Evolutionary conservation across 2,329 filamentous ascomycete species (phyloP).

Genomic region (Sporothrix brunneoviolacea): DNA sequence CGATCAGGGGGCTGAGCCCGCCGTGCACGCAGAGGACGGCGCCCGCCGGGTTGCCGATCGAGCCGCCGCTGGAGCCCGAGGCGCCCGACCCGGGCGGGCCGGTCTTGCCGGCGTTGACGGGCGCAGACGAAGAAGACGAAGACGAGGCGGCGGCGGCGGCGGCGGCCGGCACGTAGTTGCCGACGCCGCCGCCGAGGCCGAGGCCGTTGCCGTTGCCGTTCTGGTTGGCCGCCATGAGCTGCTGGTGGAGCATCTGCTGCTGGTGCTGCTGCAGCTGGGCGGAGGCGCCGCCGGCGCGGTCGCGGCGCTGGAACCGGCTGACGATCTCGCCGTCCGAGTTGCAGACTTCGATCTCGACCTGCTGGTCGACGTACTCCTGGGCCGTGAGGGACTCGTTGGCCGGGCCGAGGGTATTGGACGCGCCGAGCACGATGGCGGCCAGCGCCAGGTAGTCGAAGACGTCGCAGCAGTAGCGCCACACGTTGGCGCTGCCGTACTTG

Average conservation of each 20-base stretch:
- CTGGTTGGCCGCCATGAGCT: slow-evolving; percentile 9
- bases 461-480: slow-evolving; percentile 96
- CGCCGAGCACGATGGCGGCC: slow-evolving; percentile 84
- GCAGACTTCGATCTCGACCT: slow-evolving; percentile 88
- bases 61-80: slow-evolving; percentile 59
- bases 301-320: slow-evolving; percentile 49
- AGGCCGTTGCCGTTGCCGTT: neutral
- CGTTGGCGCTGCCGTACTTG: slow-evolving; percentile 94
- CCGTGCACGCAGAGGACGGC: slow-evolving; percentile 95
- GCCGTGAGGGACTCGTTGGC: slow-evolving; percentile 40
- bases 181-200: slow-evolving; percentile 15
- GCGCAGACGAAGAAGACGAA: slow-evolving; percentile 10
- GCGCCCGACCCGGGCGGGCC: slow-evolving; percentile 77
- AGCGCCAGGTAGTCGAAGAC: slow-evolving; percentile 95
- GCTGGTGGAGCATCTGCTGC: slow-evolving; percentile 20
- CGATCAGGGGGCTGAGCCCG: slow-evolving; percentile 82
- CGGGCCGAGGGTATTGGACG: slow-evolving; percentile 55
- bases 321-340: slow-evolving; percentile 77
- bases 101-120: slow-evolving; percentile 17
- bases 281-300: slow-evolving; percentile 36
- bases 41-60: slow-evolving; percentile 62
- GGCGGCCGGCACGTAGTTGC: slow-evolving; percentile 12
- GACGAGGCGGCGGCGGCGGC: neutral
- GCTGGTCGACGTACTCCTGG: slow-evolving; percentile 52
- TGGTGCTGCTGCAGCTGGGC: slow-evolving; percentile 21